These are phyloP conservation scores for Takakia lepidozioides DNA, from an alignment of 225 moss, liverwort and hornwort species.

Conservation along the genomic window DNA sequence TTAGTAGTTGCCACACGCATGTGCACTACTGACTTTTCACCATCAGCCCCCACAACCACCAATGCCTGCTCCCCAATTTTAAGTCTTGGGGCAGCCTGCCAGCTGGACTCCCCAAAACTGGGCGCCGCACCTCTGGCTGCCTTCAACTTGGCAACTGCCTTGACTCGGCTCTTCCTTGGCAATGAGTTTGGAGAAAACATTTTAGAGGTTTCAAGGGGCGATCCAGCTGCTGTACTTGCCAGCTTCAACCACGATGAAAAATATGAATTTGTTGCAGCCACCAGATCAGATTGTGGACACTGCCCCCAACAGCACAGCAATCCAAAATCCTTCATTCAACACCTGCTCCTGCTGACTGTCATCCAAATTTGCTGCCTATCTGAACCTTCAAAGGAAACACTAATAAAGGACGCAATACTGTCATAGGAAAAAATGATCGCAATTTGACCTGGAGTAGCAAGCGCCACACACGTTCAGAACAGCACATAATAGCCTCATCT, in stretches of 20 bases:
- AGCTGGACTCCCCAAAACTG: constrained; percentile 53
- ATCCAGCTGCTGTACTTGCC: constrained; percentile 70
- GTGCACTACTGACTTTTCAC: constrained; percentile 77
- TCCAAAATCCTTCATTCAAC: background rate
- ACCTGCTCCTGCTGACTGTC: background rate
- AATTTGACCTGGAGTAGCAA: constrained; percentile 73
- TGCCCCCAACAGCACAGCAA: constrained; percentile 13
- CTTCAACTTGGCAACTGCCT: constrained; percentile 63
- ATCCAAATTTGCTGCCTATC: background rate
- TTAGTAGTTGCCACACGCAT: constrained; percentile 85
- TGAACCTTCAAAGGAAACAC: background rate
- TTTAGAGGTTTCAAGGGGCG: constrained; percentile 64
- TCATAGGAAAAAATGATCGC: too few relatives aligned
- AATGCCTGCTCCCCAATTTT: constrained; percentile 52
- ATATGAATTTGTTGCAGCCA: constrained; percentile 58
- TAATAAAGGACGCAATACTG: too few relatives aligned
- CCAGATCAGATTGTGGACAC: constrained; percentile 62
- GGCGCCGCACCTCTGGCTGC: constrained; percentile 34
- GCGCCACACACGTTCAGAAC: constrained; percentile 81
- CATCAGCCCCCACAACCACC: constrained; percentile 82
- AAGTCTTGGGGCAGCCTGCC: constrained; percentile 37
- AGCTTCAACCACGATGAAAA: constrained; percentile 82
- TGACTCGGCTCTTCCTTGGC: constrained; percentile 58
- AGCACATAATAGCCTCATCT: constrained; percentile 58
- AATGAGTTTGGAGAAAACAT: constrained; percentile 76